A percentile compares a stretch with the other conserved stretches of the same genome.
Conservation (phyloP, 2,329 filamentous ascomycete genomes). For the Penicillium sp. region DNA sequence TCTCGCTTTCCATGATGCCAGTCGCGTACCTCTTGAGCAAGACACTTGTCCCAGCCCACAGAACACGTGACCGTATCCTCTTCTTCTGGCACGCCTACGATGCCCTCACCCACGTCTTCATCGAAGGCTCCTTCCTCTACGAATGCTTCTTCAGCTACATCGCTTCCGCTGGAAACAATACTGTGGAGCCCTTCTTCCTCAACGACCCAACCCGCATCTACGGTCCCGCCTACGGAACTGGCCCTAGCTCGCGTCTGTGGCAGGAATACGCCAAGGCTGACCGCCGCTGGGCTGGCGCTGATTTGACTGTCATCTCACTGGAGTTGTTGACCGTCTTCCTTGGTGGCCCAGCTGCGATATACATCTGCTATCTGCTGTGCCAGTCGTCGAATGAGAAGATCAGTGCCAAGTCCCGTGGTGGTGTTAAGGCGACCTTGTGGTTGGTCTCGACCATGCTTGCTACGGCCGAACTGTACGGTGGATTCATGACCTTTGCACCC, state of each 20-base stretch:
- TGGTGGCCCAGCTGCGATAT: conserved; percentile 56
- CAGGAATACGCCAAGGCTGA: conserved; percentile 66
- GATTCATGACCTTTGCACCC: conserved; percentile 63
- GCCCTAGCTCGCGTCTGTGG: conserved; percentile 57
- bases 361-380: conserved; percentile 54
- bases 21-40: conserved; percentile 51
- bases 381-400: conserved; percentile 24
- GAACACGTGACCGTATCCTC: conserved; percentile 65
- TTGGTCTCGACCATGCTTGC: conserved; percentile 59
- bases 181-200: conserved; percentile 48
- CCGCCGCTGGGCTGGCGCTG: conserved; percentile 57
- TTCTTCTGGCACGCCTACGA: conserved; percentile 97
- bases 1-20: conserved; percentile 53
- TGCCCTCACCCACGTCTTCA: conserved; percentile 82
- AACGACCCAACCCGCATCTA: conserved; percentile 54
- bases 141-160: conserved; percentile 80
- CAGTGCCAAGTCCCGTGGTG: conserved; percentile 18
- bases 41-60: conserved; percentile 51
- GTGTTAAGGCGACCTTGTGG: conserved; percentile 43
- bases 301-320: conserved; percentile 57
- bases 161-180: conserved; percentile 39
- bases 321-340: conserved; percentile 61
- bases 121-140: conserved; percentile 89
- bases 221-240: conserved; percentile 56
- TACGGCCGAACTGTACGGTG: conserved; percentile 63